Evolutionary conservation across 2,329 filamentous ascomycete species (phyloP), one percentile per base, ranked within the genome.

Genomic region (Nigrospora sphaerica): DNA sequence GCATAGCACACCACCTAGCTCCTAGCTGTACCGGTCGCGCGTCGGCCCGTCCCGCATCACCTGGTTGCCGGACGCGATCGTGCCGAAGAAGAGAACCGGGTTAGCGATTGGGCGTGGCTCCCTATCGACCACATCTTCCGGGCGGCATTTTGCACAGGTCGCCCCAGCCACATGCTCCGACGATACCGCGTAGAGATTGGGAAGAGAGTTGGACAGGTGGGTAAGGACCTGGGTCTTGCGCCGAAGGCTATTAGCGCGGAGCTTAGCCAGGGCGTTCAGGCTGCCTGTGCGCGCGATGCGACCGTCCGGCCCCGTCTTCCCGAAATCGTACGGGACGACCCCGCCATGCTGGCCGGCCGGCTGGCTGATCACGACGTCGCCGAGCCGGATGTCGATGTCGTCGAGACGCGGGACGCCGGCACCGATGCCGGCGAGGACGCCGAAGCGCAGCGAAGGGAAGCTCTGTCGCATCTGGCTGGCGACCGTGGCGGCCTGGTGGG

Each of bases 401-500:
- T 23, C 19, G 19, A 23, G 19, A 6, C 6, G 19, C 19, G 19
- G 19, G 19, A 23, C 19, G 19, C 19, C 19, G 6, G 4, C 19
- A 6, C 19, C 19, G 19, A 23, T 23, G 6, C 19, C 19, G 19
- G 6, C 19, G 19, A 23, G 19, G 19, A 23, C 19, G 19, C 19
- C 19, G 19, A 23, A 23, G 19, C 19, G 19, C 6, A 23, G 39
- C 2, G 46, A 54, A 10, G 46, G 45, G 18, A 55, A 55, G 9
- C 35, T 50, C 6, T 50, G 37, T 18, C 42, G 42, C 52, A 59
- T 52, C 16, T 55, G 13, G 12, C n/a, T 47, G 23, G 50, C 50
- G 31, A 53, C 53, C 10, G 35, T 45, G 3, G 52, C 56, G 19
- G 54, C 52, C 12, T 51, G 47, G 3, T 50, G 52, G 42, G 57